Conservation (phyloP, 139 green algal genomes). For the Closterium sp. region DNA sequence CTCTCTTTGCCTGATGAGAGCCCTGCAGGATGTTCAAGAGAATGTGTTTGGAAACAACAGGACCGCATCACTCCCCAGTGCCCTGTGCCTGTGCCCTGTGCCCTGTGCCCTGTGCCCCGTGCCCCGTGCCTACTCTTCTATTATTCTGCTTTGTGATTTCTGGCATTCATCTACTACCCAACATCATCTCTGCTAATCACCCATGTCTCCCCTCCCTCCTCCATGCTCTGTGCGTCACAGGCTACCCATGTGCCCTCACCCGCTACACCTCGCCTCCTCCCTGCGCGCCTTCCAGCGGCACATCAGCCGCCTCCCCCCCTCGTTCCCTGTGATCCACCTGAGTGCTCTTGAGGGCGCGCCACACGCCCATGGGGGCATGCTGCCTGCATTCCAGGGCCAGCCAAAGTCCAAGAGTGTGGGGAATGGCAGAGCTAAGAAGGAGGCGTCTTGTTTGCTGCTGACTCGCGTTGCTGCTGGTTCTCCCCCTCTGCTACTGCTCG, state of each 20-base stretch:
- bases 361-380: not conserved
- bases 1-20: too few relatives aligned
- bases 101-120: too few relatives aligned
- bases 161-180: too few relatives aligned
- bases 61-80: too few relatives aligned
- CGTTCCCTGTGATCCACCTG: not conserved
- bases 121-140: too few relatives aligned
- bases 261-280: not conserved
- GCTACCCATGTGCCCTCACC: not conserved
- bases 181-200: too few relatives aligned
- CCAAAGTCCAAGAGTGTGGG: not conserved
- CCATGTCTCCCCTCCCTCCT: too few relatives aligned
- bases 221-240: not conserved
- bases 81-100: too few relatives aligned
- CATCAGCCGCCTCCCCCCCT: not conserved
- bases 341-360: not conserved
- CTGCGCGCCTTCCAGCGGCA: not conserved
- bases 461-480: not conserved
- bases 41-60: too few relatives aligned
- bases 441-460: not conserved
- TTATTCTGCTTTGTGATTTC: too few relatives aligned
- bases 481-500: not conserved
- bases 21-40: too few relatives aligned
- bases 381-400: not conserved
- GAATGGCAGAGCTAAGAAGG: not conserved